Conservation (phyloP, 148 eudicot genomes). For the Camellia sinensis region DNA sequence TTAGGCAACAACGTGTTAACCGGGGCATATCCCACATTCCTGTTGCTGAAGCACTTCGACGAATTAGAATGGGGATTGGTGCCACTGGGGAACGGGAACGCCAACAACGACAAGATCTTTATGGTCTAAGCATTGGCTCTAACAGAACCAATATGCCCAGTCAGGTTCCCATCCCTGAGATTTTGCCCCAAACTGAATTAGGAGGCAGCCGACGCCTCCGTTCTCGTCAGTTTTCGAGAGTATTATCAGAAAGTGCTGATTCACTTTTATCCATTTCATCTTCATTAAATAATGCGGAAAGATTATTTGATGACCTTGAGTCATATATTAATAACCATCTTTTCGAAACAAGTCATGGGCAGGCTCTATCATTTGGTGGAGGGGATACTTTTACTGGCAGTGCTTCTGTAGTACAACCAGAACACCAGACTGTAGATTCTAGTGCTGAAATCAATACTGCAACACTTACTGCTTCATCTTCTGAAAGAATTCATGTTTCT, state of each 20-base stretch:
- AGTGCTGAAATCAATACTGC: conserved; percentile 2
- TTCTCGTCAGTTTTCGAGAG: conserved; percentile 35
- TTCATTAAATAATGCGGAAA: conserved; percentile 40
- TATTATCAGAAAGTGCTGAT: conserved; percentile 45
- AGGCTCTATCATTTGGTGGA: not conserved
- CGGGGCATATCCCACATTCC: conserved; percentile 35
- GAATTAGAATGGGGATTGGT: conserved; percentile 40
- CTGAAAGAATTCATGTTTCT: conserved; percentile 20
- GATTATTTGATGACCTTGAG: conserved; percentile 41
- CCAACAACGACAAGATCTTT: conserved; percentile 9
- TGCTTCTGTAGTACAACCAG: conserved; percentile 9
- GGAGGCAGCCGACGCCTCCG: conserved; percentile 23
- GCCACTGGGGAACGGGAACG: conserved; percentile 21
- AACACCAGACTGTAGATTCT: conserved; percentile 21
- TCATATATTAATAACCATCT: conserved; percentile 19
- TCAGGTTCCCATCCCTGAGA: not conserved
- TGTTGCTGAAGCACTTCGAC: conserved; percentile 44
- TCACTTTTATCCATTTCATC: conserved; percentile 45
- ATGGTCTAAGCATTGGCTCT: not conserved
- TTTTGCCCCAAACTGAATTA: conserved; percentile 6
- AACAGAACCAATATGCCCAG: not conserved
- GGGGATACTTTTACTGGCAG: conserved; percentile 13
- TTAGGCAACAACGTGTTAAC: conserved; percentile 37
- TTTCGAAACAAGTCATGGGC: conserved; percentile 9
- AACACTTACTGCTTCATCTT: conserved; percentile 18